Base-by-base conservation (phyloP, 495 filamentous ascomycete genomes). In the Penicillium samsonianum region DNA sequence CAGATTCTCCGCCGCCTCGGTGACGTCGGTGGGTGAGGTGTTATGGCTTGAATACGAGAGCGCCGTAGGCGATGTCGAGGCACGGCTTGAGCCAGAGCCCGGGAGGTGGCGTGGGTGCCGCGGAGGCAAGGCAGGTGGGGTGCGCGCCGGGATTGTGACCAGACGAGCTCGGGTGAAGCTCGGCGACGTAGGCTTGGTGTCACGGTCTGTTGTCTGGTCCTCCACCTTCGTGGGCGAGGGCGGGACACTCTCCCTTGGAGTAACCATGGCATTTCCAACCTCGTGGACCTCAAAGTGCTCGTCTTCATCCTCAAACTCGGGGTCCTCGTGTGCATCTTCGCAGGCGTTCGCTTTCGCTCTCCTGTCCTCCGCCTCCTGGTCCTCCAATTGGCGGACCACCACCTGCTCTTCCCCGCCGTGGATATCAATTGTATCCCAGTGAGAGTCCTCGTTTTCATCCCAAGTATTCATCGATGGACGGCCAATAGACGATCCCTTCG, bases 121-220 rank as follows among this genome's bases (percentile, higher is more conserved):
- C 4, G 80, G 75, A 4, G 87, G 87, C 19, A 90, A 77, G 3
- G 85, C 75, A 12, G 88, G 88, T 10, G 89, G 88, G 7, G 86
- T 78, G 3, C 84, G 71, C 28, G 87, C 75, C 72, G 87, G 83
- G 65, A 92, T 91, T 20, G 81, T 87, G 25, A 92, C 86, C 16
- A 90, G 67, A 23, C 82, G 80, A 17, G 86, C 87, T 44, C 83
- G 79, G 17, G 81, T 81, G 41, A 90, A 80, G 2, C 82, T 78
- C 4, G 75, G 67, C 2, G 75, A 75, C 66, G 53, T 75, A 67
- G 57, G 79, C 69, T 57, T 78, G 40, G 44, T 78, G 67, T 64
- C 82, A 22, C 64, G 74, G 11, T 79, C 78, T 11, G 77, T 76
- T 0, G 51, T 58, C 11, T 61, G 57, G 28, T 63, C 69, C 22